Conservation (phyloP, 2,329 filamentous ascomycete genomes). For the Chaetomium globosum region DNA sequence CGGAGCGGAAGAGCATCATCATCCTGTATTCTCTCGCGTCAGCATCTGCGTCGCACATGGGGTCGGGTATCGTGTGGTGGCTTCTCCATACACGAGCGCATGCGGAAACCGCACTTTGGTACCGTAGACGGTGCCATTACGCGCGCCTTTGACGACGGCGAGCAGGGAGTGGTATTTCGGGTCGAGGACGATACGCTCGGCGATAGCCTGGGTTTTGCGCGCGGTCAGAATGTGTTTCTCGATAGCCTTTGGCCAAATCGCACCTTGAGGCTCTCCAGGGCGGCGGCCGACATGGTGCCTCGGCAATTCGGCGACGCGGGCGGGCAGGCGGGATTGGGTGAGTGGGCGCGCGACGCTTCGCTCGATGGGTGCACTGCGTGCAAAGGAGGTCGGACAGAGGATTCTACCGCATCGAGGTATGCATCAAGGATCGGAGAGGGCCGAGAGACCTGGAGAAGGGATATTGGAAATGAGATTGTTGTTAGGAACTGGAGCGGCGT, state of each 20-base stretch:
- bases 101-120: slow-evolving; percentile 98
- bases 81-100: slow-evolving; percentile 71
- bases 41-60: not conserved
- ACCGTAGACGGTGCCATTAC: slow-evolving; percentile 96
- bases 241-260: not conserved
- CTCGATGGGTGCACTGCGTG: slow-evolving; percentile 18
- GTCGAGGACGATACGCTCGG: slow-evolving; percentile 79
- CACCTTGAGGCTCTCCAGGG: slow-evolving; percentile 29
- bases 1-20: slow-evolving; percentile 94
- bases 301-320: slow-evolving; percentile 24
- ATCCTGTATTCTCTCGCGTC: slow-evolving; percentile 60
- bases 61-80: not conserved
- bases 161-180: slow-evolving; percentile 83
- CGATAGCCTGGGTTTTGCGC: slow-evolving; percentile 55
- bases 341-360: slow-evolving; percentile 5
- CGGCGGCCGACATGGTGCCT: slow-evolving; percentile 30
- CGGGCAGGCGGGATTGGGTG: not conserved
- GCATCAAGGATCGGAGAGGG: not conserved
- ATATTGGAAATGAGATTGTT: not conserved
- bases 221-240: slow-evolving; percentile 3
- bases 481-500: not conserved
- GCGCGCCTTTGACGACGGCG: slow-evolving; percentile 84
- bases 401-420: slow-evolving; percentile 24
- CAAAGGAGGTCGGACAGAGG: slow-evolving; percentile 1
- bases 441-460: not conserved